Evolutionary conservation across 2,329 filamentous ascomycete genomes (phyloP), one percentile per base, ranked within the genome.

Genomic region (Penicillium frequentans): DNA sequence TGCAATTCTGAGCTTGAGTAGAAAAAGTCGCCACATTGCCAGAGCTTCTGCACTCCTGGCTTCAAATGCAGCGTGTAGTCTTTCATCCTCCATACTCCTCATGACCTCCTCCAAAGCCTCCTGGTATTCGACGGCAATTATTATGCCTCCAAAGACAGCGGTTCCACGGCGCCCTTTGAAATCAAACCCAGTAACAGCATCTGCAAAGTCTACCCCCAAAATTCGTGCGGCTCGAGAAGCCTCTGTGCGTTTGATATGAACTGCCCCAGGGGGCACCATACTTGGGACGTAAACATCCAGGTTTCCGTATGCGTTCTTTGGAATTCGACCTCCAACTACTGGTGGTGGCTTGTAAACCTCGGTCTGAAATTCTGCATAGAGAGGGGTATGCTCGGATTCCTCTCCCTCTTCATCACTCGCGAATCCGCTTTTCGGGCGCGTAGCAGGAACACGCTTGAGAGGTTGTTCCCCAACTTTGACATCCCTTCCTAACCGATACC

Each of bases 101-200:
- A 96, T 81, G 0, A 90, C 87, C 5, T 85, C 86, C 56, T 84
- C 77, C 0, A 97, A 81, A 0, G 89, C 92, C 54, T 93, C 90
- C 8, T 79, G 81, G 59, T 87, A 85, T 70, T 93, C 89, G 16
- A 75, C 71, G 0, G 92, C 88, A 1, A 96, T 86, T 0, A 99
- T 86, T 1, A 89, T 84, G 2, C 95, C 95, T 37, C 85, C 83
- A 2, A 95, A 76, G 3, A 97, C 83, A 1, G 95, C 92, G 2
- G 91, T 97, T 16, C 93, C 93, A 26, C 31, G 43, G 3, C 91
- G 85, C 1, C 92, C 92, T 68, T 86, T 88, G 76, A 98, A 99
- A 37, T 88, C 82, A 68, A 98, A 99, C 0, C 93, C 93, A 0
- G 89, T 95, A 5, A 99, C 85, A 0, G 95, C 95, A 31, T 93